Evolutionary conservation across 768 basidiomycete genomes (phyloP).

Genomic region (Auriscalpium microsporum): DNA sequence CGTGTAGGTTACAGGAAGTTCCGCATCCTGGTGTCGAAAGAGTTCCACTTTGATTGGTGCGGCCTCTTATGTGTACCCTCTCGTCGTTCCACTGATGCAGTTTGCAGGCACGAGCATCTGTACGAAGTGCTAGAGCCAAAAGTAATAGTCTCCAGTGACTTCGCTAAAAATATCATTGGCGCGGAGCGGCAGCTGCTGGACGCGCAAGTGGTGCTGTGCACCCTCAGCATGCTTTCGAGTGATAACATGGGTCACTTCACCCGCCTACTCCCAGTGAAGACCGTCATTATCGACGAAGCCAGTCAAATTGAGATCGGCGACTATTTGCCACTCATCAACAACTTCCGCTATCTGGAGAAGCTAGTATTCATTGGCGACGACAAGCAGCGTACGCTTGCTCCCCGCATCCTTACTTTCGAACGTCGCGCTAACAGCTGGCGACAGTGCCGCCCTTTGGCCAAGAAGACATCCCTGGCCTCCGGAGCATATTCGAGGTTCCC

Average conservation of each 20-base stretch:
- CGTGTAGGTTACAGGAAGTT: constrained; percentile 29
- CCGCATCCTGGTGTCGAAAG: constrained; percentile 35
- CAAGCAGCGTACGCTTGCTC: constrained; percentile 24
- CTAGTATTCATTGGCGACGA: constrained; percentile 27
- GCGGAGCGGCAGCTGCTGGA: constrained; percentile 21
- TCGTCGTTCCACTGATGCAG: too few relatives aligned
- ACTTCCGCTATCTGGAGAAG: constrained; percentile 17
- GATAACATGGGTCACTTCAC: constrained; percentile 12
- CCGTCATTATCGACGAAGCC: constrained; percentile 39
- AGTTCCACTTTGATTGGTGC: constrained; percentile 42
- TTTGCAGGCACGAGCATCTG: constrained; percentile 50
- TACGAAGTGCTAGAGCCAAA: constrained; percentile 27
- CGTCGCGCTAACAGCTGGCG: too few relatives aligned
- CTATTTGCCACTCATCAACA: constrained; percentile 28
- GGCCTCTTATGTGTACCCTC: too few relatives aligned
- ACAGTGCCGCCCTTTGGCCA: constrained; percentile 29
- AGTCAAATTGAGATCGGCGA: constrained; percentile 36
- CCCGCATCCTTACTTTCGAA: too few relatives aligned
- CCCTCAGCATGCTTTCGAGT: constrained; percentile 38
- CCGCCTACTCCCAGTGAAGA: constrained; percentile 26
- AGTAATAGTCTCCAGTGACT: too few relatives aligned
- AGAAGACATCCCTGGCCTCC: constrained; percentile 20
- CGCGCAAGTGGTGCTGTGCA: constrained; percentile 35
- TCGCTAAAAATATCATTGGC: too few relatives aligned
- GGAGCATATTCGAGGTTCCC: constrained; percentile 27